These are phyloP conservation scores for Barnettozyma sp. DNA, from an alignment of 805 yeast genomes.

Conservation along the genomic window DNA sequence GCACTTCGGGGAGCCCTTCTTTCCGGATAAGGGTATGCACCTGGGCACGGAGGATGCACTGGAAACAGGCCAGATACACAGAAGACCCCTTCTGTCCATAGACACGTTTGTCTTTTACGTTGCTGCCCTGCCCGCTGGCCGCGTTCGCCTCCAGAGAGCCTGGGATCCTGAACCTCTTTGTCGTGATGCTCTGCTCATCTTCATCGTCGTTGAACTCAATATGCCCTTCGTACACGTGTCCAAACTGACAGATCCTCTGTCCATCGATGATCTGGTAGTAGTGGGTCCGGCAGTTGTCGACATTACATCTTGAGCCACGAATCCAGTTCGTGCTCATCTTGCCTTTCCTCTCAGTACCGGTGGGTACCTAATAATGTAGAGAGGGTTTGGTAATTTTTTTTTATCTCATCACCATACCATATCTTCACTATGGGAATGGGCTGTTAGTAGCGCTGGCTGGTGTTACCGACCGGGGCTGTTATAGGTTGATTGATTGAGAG, in stretches of 20 bases:
- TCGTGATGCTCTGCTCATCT: slow-evolving; percentile 42
- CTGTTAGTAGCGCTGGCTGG: too few species aligned
- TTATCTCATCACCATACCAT: too few species aligned
- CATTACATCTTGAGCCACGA: slow-evolving; percentile 82
- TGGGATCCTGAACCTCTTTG: slow-evolving; percentile 6
- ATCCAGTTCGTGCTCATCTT: slow-evolving; percentile 28
- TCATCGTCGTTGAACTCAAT: slow-evolving; percentile 77
- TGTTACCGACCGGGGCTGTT: too few species aligned
- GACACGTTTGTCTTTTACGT: slow-evolving; percentile 18
- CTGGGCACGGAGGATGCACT: slow-evolving; percentile 44
- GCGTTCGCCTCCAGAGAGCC: slow-evolving; percentile 13
- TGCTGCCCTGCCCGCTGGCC: background rate
- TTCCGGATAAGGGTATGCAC: slow-evolving; percentile 32
- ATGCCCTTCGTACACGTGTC: slow-evolving; percentile 82
- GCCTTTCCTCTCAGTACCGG: too few species aligned
- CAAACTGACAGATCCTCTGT: slow-evolving; percentile 75
- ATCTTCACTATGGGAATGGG: too few species aligned
- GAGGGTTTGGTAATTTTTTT: too few species aligned
- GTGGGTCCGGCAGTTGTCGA: slow-evolving; percentile 78
- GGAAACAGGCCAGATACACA: slow-evolving; percentile 41
- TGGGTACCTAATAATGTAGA: too few species aligned
- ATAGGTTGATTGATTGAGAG: too few species aligned
- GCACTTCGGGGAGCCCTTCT: slow-evolving; percentile 25
- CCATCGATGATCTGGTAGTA: slow-evolving; percentile 74
- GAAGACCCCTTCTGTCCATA: slow-evolving; percentile 44